A percentile compares a stretch with the other conserved stretches of the same genome.
These are phyloP conservation scores for Hygrocybe punicea DNA, from an alignment of 768 basidiomycete genomes.

Conservation along the genomic window DNA sequence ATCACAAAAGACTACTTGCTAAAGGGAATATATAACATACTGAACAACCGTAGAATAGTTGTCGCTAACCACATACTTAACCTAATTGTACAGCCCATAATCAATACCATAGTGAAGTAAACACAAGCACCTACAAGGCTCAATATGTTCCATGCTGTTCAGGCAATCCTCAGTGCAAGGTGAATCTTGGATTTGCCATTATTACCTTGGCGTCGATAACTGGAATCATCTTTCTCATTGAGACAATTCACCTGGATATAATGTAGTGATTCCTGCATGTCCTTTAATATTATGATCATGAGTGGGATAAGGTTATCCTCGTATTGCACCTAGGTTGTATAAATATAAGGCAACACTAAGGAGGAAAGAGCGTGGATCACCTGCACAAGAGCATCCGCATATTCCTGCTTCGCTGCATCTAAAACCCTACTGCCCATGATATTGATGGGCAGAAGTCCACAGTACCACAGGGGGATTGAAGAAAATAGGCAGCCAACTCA, in stretches of 20 bases:
- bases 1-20: no score
- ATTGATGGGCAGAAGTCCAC: conserved; percentile 2
- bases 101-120: no score
- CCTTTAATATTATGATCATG: conserved; percentile 2
- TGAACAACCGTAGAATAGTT: no score
- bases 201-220: not conserved
- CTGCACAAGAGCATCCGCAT: conserved; percentile 5
- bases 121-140: no score
- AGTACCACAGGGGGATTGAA: conserved; percentile 1
- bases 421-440: conserved; percentile 1
- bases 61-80: no score
- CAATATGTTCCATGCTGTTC: not conserved
- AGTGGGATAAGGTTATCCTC: conserved; percentile 2
- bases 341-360: not conserved
- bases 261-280: not conserved
- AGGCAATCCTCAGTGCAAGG: not conserved
- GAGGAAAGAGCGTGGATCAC: not conserved
- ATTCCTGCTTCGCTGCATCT: not conserved
- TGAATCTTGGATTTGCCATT: conserved; percentile 1
- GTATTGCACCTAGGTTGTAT: not conserved
- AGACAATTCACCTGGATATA: conserved; percentile 2
- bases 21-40: no score
- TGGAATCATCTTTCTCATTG: not conserved
- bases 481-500: conserved; percentile 2
- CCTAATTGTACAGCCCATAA: no score